Conservation (phyloP, 305 asterid genomes). For the Fraxinus baroniana region DNA sequence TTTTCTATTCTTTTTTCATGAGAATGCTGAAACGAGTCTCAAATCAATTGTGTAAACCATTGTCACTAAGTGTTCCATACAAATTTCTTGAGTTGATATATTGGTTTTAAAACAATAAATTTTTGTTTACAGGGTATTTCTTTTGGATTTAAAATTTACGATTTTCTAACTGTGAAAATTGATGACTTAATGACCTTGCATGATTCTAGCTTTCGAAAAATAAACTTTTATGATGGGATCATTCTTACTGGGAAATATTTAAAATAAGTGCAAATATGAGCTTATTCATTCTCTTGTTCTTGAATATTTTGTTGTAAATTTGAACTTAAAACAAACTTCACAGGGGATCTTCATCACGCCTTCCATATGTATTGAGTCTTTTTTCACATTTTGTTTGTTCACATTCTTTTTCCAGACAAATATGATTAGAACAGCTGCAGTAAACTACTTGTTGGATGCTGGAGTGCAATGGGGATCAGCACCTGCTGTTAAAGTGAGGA, state of each 20-base stretch:
- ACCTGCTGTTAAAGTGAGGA: constrained; percentile 82
- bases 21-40: background rate
- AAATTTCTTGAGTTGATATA: background rate
- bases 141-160: background rate
- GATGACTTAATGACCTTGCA: background rate
- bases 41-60: background rate
- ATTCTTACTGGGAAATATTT: background rate
- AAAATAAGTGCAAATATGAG: background rate
- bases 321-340: background rate
- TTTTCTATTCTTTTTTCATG: background rate
- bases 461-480: constrained; percentile 98
- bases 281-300: background rate
- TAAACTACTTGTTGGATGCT: constrained; percentile 85
- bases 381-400: constrained; percentile 13
- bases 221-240: background rate
- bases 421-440: constrained; percentile 81
- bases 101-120: background rate
- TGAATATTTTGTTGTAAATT: background rate
- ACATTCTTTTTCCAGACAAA: constrained; percentile 53
- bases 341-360: constrained; percentile 10
- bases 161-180: background rate
- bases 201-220: background rate
- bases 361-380: constrained; percentile 3
- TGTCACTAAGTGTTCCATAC: background rate
- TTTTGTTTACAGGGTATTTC: background rate